Base-by-base conservation (phyloP, 441 rosid species). In the Breynia disticha region DNA sequence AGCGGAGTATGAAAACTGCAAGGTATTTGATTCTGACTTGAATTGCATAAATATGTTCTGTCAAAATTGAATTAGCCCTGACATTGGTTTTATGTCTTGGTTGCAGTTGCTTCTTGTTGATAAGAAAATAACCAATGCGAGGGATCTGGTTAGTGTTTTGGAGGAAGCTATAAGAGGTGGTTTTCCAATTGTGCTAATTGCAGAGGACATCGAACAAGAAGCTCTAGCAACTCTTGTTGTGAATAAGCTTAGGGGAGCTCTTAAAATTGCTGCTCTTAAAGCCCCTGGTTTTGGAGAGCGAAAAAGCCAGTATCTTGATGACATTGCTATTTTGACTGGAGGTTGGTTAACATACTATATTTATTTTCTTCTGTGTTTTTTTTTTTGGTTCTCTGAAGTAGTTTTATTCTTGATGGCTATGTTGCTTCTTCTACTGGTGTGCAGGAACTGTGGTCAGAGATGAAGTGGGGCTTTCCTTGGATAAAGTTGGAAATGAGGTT, bases 201-300 rank as follows among this genome's bases (percentile, higher is more conserved):
- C 97, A 3, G 98, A 91, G 76, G 98, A 91, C 65, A 88, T 91
- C 49, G 98, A 91, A 66, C 98, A 91, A 59, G 97, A 88, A 63
- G 95, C 97, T 15, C 70, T 91, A 48, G 97, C 98, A 8, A 91
- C 98, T 57, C 94, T 91, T 69, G 98, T 91, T 45, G 98, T 91
- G 66, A 91, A 91, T 78, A 88, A 79, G 69, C 89, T 91, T 55
- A 86, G 98, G 70, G 98, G 98, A 19, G 59, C 97, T 48, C 47
- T 87, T 64, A 90, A 87, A 72, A 85, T 90, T 71, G 98, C 98
- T 56, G 95, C 98, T 61, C 87, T 90, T n/a, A n/a, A 81, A 64
- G 98, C 98, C 68, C 96, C 98, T 64, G 98, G 98, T 50, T 90
- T 90, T 68, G 98, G 96, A 58, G 95, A 90, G 69, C 84, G 96